Evolutionary conservation across 2,329 filamentous ascomycete species (phyloP), one percentile per base, ranked within the genome.

Genomic region (Botrytis medusae): DNA sequence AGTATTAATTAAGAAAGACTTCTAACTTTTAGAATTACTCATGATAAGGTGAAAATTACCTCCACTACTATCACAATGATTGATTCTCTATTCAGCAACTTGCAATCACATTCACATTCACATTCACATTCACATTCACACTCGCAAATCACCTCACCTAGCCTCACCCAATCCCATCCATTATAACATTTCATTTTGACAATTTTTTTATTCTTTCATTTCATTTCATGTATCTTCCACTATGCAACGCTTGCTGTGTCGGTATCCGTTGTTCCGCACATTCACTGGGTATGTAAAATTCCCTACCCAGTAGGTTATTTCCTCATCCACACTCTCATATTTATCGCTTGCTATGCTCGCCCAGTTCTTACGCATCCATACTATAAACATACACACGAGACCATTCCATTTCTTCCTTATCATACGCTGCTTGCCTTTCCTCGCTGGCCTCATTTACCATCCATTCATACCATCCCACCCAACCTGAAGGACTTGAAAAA

Each of bases 171-270:
- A 57, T n/a, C 57, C 29, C 14, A 29, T 63, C 37, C 3, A 18
- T 42, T 20, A 25, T 42, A 42, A 42, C 4, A 18, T 18, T 18
- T 29, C 14, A 40, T 68, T 68, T 68, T 68, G 64, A 68, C 46
- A 68, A 67, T 67, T 68, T 68, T 68, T 68, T 68, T 68, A 34
- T 37, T 68, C 46, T 54, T 68, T 68, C 46, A 42, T 67, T 68
- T 54, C 64, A 32, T 54, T 68, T 68, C 64, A 68, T 68, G 18
- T 40, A 51, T 51, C 44, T 67, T 68, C 64, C 64, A 12, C 64
- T 68, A 46, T 68, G 64, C 64, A 68, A 42, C 46, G 44, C 64
- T 68, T 68, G 34, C 44, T 37, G 63, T 34, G 46, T 68, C 64
- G 25, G n/a, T 65, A 34, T 37, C 22, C 29, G 29, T 34, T 51